A percentile compares a stretch with the other conserved stretches of the same genome.
These are phyloP conservation scores for Nicotiana sylvestris DNA, from an alignment of 257 asterid genomes.

Conservation along the genomic window DNA sequence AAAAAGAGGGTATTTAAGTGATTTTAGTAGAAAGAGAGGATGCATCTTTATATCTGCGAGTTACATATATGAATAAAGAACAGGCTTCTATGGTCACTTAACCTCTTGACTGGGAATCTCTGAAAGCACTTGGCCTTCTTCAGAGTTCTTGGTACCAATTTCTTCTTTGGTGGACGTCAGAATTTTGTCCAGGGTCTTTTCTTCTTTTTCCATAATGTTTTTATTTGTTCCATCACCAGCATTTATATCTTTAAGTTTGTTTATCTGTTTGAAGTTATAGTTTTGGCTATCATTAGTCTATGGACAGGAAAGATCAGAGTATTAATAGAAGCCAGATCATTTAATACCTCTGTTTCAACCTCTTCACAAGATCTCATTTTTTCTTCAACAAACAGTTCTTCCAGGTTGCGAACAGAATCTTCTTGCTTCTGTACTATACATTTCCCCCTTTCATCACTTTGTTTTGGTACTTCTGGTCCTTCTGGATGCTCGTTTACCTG, in stretches of 20 bases:
- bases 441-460: background rate
- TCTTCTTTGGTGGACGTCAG: background rate
- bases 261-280: slow-evolving; percentile 4
- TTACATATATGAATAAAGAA: background rate
- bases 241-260: background rate
- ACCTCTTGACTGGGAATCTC: slow-evolving; percentile 15
- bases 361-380: background rate
- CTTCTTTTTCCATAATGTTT: background rate
- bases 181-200: background rate
- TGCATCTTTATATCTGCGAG: background rate
- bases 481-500: background rate
- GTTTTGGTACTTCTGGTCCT: background rate
- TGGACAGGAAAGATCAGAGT: background rate
- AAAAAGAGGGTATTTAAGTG: background rate
- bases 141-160: background rate
- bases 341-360: background rate
- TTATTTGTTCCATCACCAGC: background rate
- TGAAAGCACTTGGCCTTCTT: background rate
- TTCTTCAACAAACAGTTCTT: background rate
- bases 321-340: background rate
- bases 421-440: background rate
- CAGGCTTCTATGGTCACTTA: background rate
- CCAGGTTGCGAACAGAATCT: background rate
- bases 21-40: background rate
- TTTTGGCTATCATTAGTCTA: background rate